Conservation (phyloP, 345 rosid species). For the Brassica nigra region DNA sequence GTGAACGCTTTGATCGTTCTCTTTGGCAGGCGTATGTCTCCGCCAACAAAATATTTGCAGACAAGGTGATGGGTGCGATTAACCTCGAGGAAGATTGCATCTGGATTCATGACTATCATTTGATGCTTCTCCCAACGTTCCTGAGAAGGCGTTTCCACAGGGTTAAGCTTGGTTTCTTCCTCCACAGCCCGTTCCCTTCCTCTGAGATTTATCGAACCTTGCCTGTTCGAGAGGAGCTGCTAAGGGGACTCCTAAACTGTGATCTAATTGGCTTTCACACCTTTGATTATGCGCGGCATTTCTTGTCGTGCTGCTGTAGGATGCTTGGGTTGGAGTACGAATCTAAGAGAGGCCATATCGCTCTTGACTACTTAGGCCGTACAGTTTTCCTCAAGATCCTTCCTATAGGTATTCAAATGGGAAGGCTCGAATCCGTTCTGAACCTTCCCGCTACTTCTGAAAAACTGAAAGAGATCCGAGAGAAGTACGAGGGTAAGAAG, state of each 20-base stretch:
- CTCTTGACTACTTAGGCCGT: constrained; percentile 55
- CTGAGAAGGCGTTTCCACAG: constrained; percentile 49
- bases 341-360: constrained; percentile 56
- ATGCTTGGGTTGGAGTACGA: constrained; percentile 56
- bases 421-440: constrained; percentile 49
- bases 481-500: constrained; percentile 42
- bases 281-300: constrained; percentile 56
- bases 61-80: constrained; percentile 50
- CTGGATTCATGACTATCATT: constrained; percentile 63
- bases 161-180: constrained; percentile 57
- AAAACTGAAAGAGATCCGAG: constrained; percentile 49
- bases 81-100: constrained; percentile 50
- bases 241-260: constrained; percentile 49
- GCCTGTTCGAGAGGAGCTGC: constrained; percentile 50
- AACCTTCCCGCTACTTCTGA: constrained; percentile 48
- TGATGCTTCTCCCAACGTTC: constrained; percentile 54
- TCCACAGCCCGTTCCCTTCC: constrained; percentile 56
- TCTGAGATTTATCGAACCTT: constrained; percentile 55
- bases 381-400: constrained; percentile 51
- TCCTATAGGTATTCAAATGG: constrained; percentile 56
- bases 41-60: constrained; percentile 54
- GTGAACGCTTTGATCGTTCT: constrained; percentile 45
- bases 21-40: constrained; percentile 57
- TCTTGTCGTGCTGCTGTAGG: constrained; percentile 54
- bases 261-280: constrained; percentile 58